Base-by-base conservation (phyloP, 1,284 basidiomycete genomes). In the Ustilago xerochloae region DNA sequence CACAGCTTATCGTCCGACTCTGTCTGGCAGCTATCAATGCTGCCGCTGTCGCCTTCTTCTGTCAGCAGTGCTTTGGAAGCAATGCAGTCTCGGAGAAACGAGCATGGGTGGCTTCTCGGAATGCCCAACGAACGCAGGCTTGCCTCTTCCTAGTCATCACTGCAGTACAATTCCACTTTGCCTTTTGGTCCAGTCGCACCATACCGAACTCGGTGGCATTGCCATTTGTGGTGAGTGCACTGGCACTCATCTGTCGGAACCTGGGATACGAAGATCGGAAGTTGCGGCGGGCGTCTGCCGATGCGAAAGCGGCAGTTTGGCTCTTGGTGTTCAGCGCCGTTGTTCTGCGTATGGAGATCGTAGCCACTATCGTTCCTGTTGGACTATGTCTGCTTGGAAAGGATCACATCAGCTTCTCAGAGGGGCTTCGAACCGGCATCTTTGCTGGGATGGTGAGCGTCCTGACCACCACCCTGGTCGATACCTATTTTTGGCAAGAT, bases 171-270 rank as follows among this genome's bases (percentile, higher is more conserved):
- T 98, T 97, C 82, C 96, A 98, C 84, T 85, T 94, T 12, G 90
- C 91, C 4, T 99, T 94, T 85, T 99, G 94, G 91, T 91, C 93
- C 85, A 90, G 93, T 4, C 87, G 96, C 47, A 97, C 96, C 0
- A 86, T 97, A 15, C 95, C 96, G 0, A 99, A 99, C 84, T 95
- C 94, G 89, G 90, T 94, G 69, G 94, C 94, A 4, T 86, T 96
- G 18, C 87, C 92, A 3, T 43, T 92, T 90, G 92, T 54, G 91
- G 91, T 60, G 69, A n/a, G 91, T 16, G 88, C 91, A 0, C 85
- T 88, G 10, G 90, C 86, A 45, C 77, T 89, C 0, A 81, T 93
- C 3, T 79, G 91, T 39, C 83, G 88, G 24, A 62, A 54, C 30
- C 38, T 68, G 12, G 55, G 47, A 16, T 12, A n/a, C 4, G 13